These are phyloP conservation scores for Lactifluus piperatus DNA, from an alignment of 768 basidiomycete species.

Conservation along the genomic window DNA sequence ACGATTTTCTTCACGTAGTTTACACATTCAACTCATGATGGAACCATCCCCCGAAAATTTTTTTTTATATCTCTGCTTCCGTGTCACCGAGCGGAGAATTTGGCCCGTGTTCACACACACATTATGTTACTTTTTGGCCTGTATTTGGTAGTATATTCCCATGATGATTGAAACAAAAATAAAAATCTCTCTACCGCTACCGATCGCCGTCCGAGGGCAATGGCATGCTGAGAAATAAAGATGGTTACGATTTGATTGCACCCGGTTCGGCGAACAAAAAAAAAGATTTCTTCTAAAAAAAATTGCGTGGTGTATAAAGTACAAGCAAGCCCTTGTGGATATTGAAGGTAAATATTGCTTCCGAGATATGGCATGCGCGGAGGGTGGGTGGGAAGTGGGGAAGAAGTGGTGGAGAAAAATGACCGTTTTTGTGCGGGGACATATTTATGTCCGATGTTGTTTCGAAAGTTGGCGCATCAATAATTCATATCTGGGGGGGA, in stretches of 20 bases:
- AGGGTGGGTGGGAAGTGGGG: not conserved
- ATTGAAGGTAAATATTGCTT: slow-evolving; percentile 9
- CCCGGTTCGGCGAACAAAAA: not conserved
- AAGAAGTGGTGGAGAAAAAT: too few species aligned
- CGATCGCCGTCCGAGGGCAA: not conserved
- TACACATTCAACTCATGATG: slow-evolving; percentile 7
- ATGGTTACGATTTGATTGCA: too few species aligned
- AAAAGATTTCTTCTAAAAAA: not conserved
- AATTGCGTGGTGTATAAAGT: slow-evolving; percentile 4
- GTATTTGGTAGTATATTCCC: slow-evolving; percentile 3
- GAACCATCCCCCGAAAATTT: not conserved
- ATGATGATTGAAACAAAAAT: not conserved
- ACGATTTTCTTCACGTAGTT: not conserved
- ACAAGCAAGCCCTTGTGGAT: slow-evolving; percentile 11
- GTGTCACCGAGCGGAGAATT: not conserved
- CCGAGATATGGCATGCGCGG: not conserved
- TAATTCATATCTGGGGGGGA: slow-evolving; percentile 31
- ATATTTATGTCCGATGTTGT: slow-evolving; percentile 4
- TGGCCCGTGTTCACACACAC: too few species aligned
- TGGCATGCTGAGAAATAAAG: too few species aligned
- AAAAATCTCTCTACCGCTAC: too few species aligned
- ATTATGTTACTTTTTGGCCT: slow-evolving; percentile 3
- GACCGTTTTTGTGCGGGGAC: not conserved
- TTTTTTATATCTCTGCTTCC: not conserved
- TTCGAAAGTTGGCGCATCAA: slow-evolving; percentile 30